Evolutionary conservation across 2,329 filamentous ascomycete genomes (phyloP).

Genomic region (Nothophaeocryptopus gaeumannii): DNA sequence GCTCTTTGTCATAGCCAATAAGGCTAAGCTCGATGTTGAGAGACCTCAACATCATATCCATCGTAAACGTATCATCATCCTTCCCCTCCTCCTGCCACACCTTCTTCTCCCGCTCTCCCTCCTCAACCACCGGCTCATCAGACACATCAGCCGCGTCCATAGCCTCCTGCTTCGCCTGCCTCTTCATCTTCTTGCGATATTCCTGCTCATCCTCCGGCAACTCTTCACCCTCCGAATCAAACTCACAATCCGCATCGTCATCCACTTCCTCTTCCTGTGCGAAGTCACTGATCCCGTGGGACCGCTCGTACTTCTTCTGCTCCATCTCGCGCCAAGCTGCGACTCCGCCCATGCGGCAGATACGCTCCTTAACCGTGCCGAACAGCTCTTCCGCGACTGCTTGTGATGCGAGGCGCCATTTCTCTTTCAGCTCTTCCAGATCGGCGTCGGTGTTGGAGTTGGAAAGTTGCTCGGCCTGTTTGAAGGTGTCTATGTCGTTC

Average conservation of each 20-base stretch:
- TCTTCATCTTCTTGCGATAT: constrained; percentile 49
- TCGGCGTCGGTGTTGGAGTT: constrained; percentile 50
- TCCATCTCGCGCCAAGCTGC: constrained; percentile 48
- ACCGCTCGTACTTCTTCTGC: constrained; percentile 32
- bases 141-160: constrained; percentile 34
- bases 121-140: constrained; percentile 35
- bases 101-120: constrained; percentile 40
- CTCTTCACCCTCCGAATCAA: constrained; percentile 35
- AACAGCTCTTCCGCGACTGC: constrained; percentile 68
- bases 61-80: constrained; percentile 57
- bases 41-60: constrained; percentile 66
- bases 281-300: constrained; percentile 28
- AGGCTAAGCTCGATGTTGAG: constrained; percentile 61
- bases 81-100: constrained; percentile 34
- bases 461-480: constrained; percentile 55
- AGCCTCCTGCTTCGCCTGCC: constrained; percentile 50
- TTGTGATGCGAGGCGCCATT: constrained; percentile 61
- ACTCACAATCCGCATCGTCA: constrained; percentile 37
- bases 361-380: constrained; percentile 56
- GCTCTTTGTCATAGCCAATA: constrained; percentile 61
- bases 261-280: constrained; percentile 35
- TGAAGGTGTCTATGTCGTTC: constrained; percentile 50
- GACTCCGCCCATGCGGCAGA: constrained; percentile 63
- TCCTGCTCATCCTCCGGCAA: constrained; percentile 40
- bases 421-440: constrained; percentile 54